Evolutionary conservation across 331 rosid genomes (phyloP).

Genomic region (Acacia concinna): DNA sequence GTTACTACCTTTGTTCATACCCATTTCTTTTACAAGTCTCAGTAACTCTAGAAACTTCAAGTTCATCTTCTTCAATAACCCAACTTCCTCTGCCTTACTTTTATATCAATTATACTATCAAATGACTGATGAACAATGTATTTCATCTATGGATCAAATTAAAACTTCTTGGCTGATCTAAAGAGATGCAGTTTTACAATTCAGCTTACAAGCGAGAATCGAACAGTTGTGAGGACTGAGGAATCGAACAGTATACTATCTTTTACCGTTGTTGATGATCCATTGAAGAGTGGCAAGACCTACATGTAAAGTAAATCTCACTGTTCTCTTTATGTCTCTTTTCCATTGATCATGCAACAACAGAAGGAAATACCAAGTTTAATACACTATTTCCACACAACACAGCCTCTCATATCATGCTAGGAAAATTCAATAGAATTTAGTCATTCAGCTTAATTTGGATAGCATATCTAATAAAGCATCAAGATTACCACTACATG

Average conservation of each 20-base stretch:
- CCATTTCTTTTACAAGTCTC: slow-evolving; percentile 21
- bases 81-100: background rate
- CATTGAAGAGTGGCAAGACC: background rate
- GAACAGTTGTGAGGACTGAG: no score
- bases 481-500: slow-evolving; percentile 48
- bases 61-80: slow-evolving; percentile 1
- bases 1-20: slow-evolving; percentile 27
- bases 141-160: no score
- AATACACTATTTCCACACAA: background rate
- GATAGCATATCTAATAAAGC: background rate
- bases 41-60: slow-evolving; percentile 6
- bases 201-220: no score
- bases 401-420: background rate
- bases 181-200: no score
- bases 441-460: background rate
- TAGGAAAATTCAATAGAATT: background rate
- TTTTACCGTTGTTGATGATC: background rate
- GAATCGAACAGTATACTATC: no score
- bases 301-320: background rate
- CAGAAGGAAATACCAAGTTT: background rate
- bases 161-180: no score
- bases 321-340: background rate
- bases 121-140: background rate
- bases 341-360: background rate
- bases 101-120: slow-evolving; percentile 6